A percentile compares a stretch with the other conserved stretches of the same genome.
These are phyloP conservation scores for Phytopythium vexans DNA, from an alignment of 352 stramenopile species.

Conservation along the genomic window DNA sequence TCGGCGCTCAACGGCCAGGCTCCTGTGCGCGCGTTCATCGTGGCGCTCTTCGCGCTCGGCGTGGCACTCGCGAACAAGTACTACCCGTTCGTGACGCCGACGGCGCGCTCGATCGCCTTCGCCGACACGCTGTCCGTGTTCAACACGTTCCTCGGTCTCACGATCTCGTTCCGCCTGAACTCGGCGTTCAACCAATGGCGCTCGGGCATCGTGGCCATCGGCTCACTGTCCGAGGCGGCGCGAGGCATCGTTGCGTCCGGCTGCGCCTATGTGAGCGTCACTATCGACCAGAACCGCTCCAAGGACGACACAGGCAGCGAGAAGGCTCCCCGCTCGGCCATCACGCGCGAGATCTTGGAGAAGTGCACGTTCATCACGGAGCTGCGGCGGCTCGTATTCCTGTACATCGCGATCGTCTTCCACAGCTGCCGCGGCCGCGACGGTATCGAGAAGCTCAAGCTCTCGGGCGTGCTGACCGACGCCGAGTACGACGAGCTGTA, in stretches of 20 bases:
- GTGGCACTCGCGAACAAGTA: slow-evolving; percentile 50
- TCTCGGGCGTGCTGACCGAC: slow-evolving; percentile 51
- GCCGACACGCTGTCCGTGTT: slow-evolving; percentile 82
- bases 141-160: slow-evolving; percentile 82
- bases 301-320: slow-evolving; percentile 2
- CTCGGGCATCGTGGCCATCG: slow-evolving; percentile 59
- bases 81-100: slow-evolving; percentile 63
- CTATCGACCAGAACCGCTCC: slow-evolving; percentile 20
- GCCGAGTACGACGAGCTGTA: slow-evolving; percentile 72
- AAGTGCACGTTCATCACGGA: slow-evolving; percentile 81
- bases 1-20: slow-evolving; percentile 73
- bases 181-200: slow-evolving; percentile 81
- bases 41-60: slow-evolving; percentile 58
- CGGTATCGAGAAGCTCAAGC: slow-evolving; percentile 62
- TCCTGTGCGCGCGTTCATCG: slow-evolving; percentile 53
- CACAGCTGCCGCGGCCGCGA: slow-evolving; percentile 70
- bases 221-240: slow-evolving; percentile 54
- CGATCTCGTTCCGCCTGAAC: slow-evolving; percentile 78
- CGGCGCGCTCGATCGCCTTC: slow-evolving; percentile 66
- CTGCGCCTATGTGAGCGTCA: slow-evolving; percentile 61
- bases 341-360: slow-evolving; percentile 54
- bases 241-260: slow-evolving; percentile 69
- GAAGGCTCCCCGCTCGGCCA: slow-evolving; percentile 13
- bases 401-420: slow-evolving; percentile 85
- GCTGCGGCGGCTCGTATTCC: slow-evolving; percentile 68